Percentiles rank a stretch among this genome's conserved stretches.
phyloP scores from a whole-genome alignment of 371 early-diverging fungal genomes.

The Rhizopus microsporus region DNA sequence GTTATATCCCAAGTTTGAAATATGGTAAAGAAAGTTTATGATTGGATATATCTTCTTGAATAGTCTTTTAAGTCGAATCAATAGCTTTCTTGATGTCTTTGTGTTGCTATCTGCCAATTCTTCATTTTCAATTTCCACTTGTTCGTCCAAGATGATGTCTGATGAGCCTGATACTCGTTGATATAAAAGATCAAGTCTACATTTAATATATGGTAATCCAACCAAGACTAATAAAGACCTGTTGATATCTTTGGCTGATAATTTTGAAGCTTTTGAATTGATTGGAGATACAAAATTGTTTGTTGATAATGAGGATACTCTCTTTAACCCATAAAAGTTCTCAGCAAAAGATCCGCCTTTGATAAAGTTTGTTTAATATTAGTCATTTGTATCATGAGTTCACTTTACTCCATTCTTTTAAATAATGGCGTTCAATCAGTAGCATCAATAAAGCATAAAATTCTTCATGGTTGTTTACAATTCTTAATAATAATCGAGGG shows the following conservation, averaged over 20 bases:
- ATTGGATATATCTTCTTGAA: conserved; percentile 72
- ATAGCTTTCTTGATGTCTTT: conserved; percentile 16
- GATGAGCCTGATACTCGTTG: conserved; percentile 69
- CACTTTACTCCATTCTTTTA: conserved; percentile 72
- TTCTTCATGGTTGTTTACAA: conserved; percentile 82
- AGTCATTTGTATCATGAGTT: neutral
- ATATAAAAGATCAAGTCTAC: conserved; percentile 73
- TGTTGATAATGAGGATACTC: conserved; percentile 50
- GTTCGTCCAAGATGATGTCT: conserved; percentile 64
- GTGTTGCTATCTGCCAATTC: conserved; percentile 31
- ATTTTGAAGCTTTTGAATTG: conserved; percentile 22
- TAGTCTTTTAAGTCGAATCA: conserved; percentile 41
- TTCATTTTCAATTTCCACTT: conserved; percentile 39
- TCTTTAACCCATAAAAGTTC: conserved; percentile 88
- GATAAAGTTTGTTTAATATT: conserved; percentile 11
- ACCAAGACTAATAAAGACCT: conserved; percentile 73
- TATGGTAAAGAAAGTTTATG: conserved; percentile 64
- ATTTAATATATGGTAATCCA: conserved; percentile 76
- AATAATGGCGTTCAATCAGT: conserved; percentile 79
- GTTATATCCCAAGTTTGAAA: conserved; percentile 65
- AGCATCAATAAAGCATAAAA: conserved; percentile 76
- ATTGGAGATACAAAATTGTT: conserved; percentile 25
- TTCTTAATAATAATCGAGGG: conserved; percentile 77
- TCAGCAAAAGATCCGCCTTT: conserved; percentile 87
- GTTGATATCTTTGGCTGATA: conserved; percentile 56